Base-by-base conservation (phyloP, 2,329 filamentous ascomycete species). In the Penicillium sumatraense region DNA sequence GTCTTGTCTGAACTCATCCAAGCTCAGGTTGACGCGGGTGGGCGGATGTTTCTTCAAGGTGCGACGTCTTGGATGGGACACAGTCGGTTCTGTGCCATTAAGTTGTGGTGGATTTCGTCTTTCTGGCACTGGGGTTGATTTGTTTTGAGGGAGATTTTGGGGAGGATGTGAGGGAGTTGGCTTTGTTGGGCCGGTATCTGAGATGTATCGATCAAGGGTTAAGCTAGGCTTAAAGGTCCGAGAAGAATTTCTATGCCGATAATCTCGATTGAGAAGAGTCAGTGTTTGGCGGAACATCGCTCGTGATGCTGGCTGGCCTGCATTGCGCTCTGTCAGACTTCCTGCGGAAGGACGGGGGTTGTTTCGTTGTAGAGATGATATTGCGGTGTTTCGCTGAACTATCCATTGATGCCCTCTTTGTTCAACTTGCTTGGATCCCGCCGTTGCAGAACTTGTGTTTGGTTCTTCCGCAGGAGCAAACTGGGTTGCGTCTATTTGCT, bases 21-120 rank as follows among this genome's bases (percentile, higher is more conserved):
- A 63, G 52, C 80, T 76, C 8, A 78, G 61, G 62, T 84, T 77
- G 23, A 85, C 51, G 40, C 78, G 75, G 20, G 66, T 74, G 14
- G 82, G 75, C 5, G 65, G 67, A 1, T 65, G 55, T 59, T 81
- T 81, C 68, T 61, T 68, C 61, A 53, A 47, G 16, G 61, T 61
- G 52, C 61, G 68, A n/a, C 60, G 64, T 29, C 60, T 44, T 36
- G 44, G n/a, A n/a, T 31, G 10, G 5, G 21, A 16, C 24, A 49
- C 42, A 5, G 29, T 23, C 13, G 48, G n/a, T 9, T n/a, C n/a
- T 8, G 14, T n/a, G 18, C 20, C 45, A 16, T 13, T 41, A 24
- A 45, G n/a, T 8, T 23, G 36, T 14, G 31, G 26, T 6, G 5
- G 11, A 6, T 9, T 29, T 20, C 24, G 14, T 3, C 26, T n/a